Evolutionary conservation across 2,329 filamentous ascomycete genomes (phyloP).

Genomic region (Diaporthe destruens): DNA sequence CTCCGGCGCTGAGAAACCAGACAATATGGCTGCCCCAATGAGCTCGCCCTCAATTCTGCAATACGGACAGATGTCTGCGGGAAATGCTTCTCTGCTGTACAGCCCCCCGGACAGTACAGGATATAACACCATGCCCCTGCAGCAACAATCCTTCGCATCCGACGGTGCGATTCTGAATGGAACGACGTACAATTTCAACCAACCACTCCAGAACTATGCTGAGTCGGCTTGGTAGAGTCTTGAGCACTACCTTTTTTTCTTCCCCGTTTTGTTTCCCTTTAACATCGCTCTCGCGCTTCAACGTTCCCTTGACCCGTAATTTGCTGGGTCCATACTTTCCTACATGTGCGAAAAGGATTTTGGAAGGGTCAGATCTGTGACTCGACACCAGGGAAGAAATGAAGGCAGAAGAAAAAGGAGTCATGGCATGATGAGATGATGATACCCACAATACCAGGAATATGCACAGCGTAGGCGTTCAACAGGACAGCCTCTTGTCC

Average conservation of each 20-base stretch:
- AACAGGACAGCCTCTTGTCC: not conserved
- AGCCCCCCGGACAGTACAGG: not conserved
- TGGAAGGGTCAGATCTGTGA: not conserved
- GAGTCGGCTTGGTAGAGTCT: slow-evolving; percentile 8
- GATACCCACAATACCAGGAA: slow-evolving; percentile 32
- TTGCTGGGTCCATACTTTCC: not conserved
- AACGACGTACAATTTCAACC: slow-evolving; percentile 19
- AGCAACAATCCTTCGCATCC: slow-evolving; percentile 3
- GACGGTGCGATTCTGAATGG: slow-evolving; percentile 4
- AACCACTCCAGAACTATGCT: slow-evolving; percentile 2
- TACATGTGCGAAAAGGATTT: not conserved
- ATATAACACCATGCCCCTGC: not conserved
- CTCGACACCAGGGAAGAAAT: slow-evolving; percentile 1
- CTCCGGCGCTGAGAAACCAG: not conserved
- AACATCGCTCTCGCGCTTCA: not conserved
- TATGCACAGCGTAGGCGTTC: slow-evolving; percentile 27
- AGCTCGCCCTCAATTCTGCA: slow-evolving; percentile 11
- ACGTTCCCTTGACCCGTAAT: not conserved
- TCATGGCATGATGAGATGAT: slow-evolving; percentile 20
- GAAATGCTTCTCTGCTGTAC: not conserved
- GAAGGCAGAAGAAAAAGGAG: not conserved
- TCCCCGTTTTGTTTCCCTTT: not conserved
- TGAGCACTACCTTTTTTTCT: not conserved
- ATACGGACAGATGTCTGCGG: slow-evolving; percentile 14
- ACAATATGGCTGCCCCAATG: not conserved